Evolutionary conservation across 2,329 filamentous ascomycete genomes (phyloP).

Genomic region (Dothideomycetes sp.): DNA sequence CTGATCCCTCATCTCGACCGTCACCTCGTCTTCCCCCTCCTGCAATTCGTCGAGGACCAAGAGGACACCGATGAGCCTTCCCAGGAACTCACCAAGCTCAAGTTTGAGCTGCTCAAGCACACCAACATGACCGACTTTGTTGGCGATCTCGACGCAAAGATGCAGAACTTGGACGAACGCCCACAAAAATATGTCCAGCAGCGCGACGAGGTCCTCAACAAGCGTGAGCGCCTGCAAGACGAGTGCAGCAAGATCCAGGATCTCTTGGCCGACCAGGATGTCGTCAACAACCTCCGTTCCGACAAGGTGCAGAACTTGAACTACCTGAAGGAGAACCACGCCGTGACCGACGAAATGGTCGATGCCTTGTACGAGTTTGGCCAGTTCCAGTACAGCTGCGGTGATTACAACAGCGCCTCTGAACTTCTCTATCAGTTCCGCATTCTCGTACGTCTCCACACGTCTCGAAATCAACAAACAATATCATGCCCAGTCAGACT

Average conservation of each 20-base stretch:
- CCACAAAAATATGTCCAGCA: constrained; percentile 83
- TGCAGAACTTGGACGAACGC: constrained; percentile 67
- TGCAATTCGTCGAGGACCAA: constrained; percentile 80
- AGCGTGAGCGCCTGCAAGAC: constrained; percentile 74
- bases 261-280: constrained; percentile 77
- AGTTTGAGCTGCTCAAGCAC: constrained; percentile 88
- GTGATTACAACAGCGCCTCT: constrained; percentile 80
- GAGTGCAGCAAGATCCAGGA: constrained; percentile 83
- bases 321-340: constrained; percentile 93
- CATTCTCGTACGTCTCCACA: constrained; percentile 50
- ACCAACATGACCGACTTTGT: constrained; percentile 99
- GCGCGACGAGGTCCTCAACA: constrained; percentile 76
- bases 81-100: constrained; percentile 65
- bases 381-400: constrained; percentile 96
- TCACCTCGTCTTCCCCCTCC: constrained; percentile 90
- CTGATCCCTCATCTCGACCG: constrained; percentile 88
- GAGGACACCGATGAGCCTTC: constrained; percentile 64
- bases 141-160: constrained; percentile 79
- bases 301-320: constrained; percentile 99
- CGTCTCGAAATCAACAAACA: neutral
- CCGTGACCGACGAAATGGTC: constrained; percentile 90
- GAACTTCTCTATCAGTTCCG: constrained; percentile 97
- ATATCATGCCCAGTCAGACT: no score
- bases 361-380: constrained; percentile 92
- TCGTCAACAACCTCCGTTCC: constrained; percentile 80